These are phyloP conservation scores for Urostyla sp. DNA, from an alignment of 73 alveolate genomes.

Conservation along the genomic window DNA sequence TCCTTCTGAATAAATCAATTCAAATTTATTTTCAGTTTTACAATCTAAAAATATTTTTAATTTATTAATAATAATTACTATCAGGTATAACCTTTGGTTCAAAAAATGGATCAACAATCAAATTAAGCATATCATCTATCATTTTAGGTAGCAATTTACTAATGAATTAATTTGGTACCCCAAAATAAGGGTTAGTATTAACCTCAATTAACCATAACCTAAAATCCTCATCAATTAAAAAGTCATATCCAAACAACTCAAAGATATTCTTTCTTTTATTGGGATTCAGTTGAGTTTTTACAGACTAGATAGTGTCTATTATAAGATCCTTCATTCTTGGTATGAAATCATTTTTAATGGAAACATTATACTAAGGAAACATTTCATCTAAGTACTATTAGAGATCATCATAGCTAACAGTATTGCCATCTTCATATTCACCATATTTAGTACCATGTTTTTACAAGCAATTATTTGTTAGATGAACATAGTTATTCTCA, in stretches of 20 bases:
- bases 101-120: constrained; percentile 72
- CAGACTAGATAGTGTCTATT: constrained; percentile 81
- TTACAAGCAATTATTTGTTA: constrained; percentile 90
- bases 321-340: constrained; percentile 90
- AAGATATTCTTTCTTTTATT: constrained; percentile 79
- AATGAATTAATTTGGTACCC: constrained; percentile 79
- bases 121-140: constrained; percentile 87
- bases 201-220: constrained; percentile 93
- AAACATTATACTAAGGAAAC: constrained; percentile 66
- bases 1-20: constrained; percentile 57
- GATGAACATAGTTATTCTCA: constrained; percentile 81
- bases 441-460: constrained; percentile 79
- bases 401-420: constrained; percentile 77
- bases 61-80: background rate
- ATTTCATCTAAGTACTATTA: constrained; percentile 75
- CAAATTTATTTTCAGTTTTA: constrained; percentile 50
- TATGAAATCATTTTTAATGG: constrained; percentile 77
- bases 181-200: constrained; percentile 92
- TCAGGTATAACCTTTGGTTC: constrained; percentile 8
- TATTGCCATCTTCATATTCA: constrained; percentile 89
- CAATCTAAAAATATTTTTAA: constrained; percentile 3
- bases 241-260: constrained; percentile 93
- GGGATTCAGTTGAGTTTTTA: constrained; percentile 71
- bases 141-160: constrained; percentile 85
- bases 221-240: constrained; percentile 90